These are phyloP conservation scores for Monilinia vaccinii-corymbosi DNA, from an alignment of 2,329 filamentous ascomycete species.

Conservation along the genomic window DNA sequence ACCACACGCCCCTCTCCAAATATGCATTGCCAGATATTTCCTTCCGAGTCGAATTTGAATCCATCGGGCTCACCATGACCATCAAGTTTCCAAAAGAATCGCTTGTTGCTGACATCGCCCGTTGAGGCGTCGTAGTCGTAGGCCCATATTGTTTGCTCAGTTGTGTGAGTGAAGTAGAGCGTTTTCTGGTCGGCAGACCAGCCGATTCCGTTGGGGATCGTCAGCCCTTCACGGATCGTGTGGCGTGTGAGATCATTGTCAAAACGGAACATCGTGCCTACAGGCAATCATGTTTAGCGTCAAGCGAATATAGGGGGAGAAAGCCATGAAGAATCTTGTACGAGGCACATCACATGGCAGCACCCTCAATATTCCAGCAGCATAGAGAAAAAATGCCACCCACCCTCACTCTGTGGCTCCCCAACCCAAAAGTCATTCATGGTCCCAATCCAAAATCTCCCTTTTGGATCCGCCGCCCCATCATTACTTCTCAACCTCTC, in stretches of 20 bases:
- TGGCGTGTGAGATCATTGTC: conserved; percentile 50
- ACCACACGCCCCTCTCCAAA: conserved; percentile 71
- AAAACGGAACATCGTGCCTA: conserved; percentile 67
- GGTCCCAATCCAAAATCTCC: conserved; percentile 74
- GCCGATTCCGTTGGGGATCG: conserved; percentile 76
- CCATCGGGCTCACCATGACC: conserved; percentile 68
- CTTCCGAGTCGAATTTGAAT: conserved; percentile 73
- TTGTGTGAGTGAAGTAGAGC: conserved; percentile 70
- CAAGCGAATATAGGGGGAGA: not conserved
- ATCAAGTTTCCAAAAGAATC: conserved; percentile 60
- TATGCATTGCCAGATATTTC: conserved; percentile 83
- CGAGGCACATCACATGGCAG: not conserved
- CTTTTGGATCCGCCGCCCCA: conserved; percentile 69
- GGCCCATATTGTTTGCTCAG: conserved; percentile 58
- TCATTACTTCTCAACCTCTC: conserved; percentile 63
- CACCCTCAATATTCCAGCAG: not conserved
- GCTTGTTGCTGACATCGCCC: conserved; percentile 57
- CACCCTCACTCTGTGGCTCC: conserved; percentile 30
- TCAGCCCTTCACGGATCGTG: conserved; percentile 53
- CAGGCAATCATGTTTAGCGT: not conserved
- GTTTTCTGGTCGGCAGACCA: conserved; percentile 67
- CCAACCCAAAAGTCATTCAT: conserved; percentile 66
- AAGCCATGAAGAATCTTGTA: not conserved
- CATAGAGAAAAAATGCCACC: conserved; percentile 7
- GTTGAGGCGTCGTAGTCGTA: conserved; percentile 63